Percentiles rank a stretch among this genome's conserved stretches.
These are phyloP conservation scores for Peltaster fructicola DNA, from an alignment of 2,329 filamentous ascomycete species.

Conservation along the genomic window DNA sequence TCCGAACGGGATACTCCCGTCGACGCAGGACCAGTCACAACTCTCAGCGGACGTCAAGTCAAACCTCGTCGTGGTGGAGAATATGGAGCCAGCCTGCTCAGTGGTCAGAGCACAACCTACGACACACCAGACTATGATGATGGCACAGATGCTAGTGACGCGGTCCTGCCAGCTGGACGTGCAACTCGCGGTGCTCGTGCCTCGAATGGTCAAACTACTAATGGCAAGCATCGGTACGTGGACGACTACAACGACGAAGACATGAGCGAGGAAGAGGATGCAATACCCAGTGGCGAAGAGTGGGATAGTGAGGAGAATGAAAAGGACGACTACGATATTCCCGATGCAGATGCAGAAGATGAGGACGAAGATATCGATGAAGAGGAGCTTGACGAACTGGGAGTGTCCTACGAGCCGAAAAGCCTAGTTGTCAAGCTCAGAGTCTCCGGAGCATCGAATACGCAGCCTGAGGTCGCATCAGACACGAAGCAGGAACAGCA, in stretches of 20 bases:
- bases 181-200: constrained; percentile 14
- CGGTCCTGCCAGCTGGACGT: constrained; percentile 29
- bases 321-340: not conserved
- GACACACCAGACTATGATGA: constrained; percentile 15
- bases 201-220: constrained; percentile 13
- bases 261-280: constrained; percentile 47
- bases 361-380: constrained; percentile 2
- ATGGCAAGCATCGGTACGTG: constrained; percentile 27
- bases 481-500: no score
- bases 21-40: constrained; percentile 50
- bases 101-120: constrained; percentile 30
- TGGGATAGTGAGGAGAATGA: constrained; percentile 22
- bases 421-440: constrained; percentile 4
- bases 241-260: constrained; percentile 40
- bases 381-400: constrained; percentile 1
- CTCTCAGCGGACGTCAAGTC: constrained; percentile 76
- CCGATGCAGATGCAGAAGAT: constrained; percentile 1
- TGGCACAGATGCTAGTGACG: constrained; percentile 22
- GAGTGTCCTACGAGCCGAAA: constrained; percentile 2
- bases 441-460: not conserved
- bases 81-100: constrained; percentile 44
- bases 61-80: constrained; percentile 45
- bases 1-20: constrained; percentile 48
- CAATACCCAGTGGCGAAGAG: constrained; percentile 40
- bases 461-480: no score